These are phyloP conservation scores for Apophysomyces sp. DNA, from an alignment of 371 early-diverging fungal species.

Conservation along the genomic window DNA sequence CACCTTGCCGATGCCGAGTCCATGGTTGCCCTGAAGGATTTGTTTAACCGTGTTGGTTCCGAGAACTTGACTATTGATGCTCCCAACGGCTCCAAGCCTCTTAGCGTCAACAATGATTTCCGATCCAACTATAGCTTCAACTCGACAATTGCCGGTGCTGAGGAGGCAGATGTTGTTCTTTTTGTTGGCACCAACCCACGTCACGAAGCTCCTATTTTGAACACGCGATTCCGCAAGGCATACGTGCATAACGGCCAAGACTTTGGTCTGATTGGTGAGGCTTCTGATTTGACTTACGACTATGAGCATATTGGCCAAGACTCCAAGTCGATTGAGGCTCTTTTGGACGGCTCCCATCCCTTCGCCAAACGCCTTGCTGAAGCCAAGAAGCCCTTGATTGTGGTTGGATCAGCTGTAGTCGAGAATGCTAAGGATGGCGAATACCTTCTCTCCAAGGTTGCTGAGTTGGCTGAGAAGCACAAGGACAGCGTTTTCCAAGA, in stretches of 20 bases:
- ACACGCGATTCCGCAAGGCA: conserved; percentile 93
- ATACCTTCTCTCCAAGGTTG: conserved; percentile 66
- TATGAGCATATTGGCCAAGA: conserved; percentile 82
- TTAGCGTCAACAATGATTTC: conserved; percentile 74
- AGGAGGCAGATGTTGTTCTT: conserved; percentile 90
- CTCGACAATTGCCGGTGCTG: conserved; percentile 83
- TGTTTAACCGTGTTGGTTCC: conserved; percentile 84
- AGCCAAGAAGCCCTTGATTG: conserved; percentile 91
- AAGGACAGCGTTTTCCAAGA: conserved; percentile 70
- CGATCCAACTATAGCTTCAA: conserved; percentile 90
- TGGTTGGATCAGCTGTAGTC: conserved; percentile 83
- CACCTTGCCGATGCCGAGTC: conserved; percentile 89
- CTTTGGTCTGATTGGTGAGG: conserved; percentile 80
- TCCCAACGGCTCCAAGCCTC: conserved; percentile 53
- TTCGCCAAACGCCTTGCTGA: conserved; percentile 75
- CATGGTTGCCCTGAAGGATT: conserved; percentile 87
- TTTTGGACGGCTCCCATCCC: conserved; percentile 70
- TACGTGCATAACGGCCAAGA: conserved; percentile 83
- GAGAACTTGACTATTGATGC: conserved; percentile 85
- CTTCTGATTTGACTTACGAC: conserved; percentile 86
- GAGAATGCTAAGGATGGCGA: conserved; percentile 76
- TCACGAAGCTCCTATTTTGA: conserved; percentile 94
- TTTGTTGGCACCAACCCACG: conserved; percentile 96
- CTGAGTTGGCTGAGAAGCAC: conserved; percentile 69
- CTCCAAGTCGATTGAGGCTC: conserved; percentile 65